Conservation (phyloP, 805 yeast species). For the Priceomyces medius region DNA sequence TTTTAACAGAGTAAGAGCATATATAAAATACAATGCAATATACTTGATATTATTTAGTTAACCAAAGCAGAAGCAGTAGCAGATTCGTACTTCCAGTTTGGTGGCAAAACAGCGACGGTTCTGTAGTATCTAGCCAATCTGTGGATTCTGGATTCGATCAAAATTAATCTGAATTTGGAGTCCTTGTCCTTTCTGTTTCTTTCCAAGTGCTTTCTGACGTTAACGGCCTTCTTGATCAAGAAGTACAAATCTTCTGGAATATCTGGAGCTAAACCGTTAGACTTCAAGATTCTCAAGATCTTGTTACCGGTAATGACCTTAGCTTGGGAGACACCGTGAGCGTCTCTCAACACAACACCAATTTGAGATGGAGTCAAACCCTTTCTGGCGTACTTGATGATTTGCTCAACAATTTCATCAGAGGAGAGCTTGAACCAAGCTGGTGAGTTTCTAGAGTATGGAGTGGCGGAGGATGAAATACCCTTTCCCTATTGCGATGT, state of each 20-base stretch:
- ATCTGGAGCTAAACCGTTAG: slow-evolving; percentile 99
- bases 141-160: slow-evolving; percentile 99
- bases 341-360: slow-evolving; percentile 99
- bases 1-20: not conserved
- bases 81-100: slow-evolving; percentile 99
- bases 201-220: slow-evolving; percentile 99
- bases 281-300: slow-evolving; percentile 97
- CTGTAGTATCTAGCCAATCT: slow-evolving; percentile 99
- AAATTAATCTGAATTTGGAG: slow-evolving; percentile 99
- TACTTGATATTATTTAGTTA: slow-evolving; percentile 58
- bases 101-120: slow-evolving; percentile 98
- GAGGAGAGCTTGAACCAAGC: slow-evolving; percentile 98
- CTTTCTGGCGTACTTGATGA: slow-evolving; percentile 99
- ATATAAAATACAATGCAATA: slow-evolving; percentile 7
- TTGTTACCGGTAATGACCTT: slow-evolving; percentile 98
- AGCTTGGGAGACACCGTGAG: slow-evolving; percentile 99
- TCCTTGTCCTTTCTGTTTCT: slow-evolving; percentile 99
- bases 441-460: slow-evolving; percentile 98
- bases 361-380: slow-evolving; percentile 99
- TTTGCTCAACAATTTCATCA: slow-evolving; percentile 95
- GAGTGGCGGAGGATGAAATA: slow-evolving; percentile 97
- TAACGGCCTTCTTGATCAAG: slow-evolving; percentile 98
- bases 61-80: slow-evolving; percentile 99
- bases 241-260: slow-evolving; percentile 99
- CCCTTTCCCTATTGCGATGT: slow-evolving; percentile 85